These are phyloP conservation scores for Canavalia ensiformis DNA, from an alignment of 306 rosid species.

Conservation along the genomic window DNA sequence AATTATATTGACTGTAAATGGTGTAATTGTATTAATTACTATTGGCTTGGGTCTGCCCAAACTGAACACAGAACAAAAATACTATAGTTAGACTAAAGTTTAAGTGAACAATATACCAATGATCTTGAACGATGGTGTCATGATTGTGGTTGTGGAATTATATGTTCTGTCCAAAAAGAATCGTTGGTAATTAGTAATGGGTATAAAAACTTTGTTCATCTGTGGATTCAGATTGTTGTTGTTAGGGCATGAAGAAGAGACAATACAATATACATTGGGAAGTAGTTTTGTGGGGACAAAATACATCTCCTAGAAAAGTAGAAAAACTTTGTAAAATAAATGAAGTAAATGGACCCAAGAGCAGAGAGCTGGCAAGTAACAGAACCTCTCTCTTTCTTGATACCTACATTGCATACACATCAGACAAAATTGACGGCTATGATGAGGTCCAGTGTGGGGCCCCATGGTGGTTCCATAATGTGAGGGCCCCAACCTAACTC, in stretches of 20 bases:
- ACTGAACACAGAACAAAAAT: no score
- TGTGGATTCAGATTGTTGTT: background rate
- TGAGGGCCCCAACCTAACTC: slow-evolving; percentile 48
- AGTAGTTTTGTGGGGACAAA: slow-evolving; percentile 33
- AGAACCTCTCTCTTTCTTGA: slow-evolving; percentile 59
- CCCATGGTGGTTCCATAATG: slow-evolving; percentile 53
- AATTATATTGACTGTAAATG: no score
- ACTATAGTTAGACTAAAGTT: no score
- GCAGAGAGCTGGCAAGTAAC: slow-evolving; percentile 33
- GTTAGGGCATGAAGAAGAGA: slow-evolving; percentile 19
- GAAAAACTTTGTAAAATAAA: slow-evolving; percentile 45
- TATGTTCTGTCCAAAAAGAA: background rate
- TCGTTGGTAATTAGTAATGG: background rate
- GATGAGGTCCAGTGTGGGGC: slow-evolving; percentile 57
- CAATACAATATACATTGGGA: background rate
- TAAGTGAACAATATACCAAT: no score
- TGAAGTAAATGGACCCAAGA: slow-evolving; percentile 55
- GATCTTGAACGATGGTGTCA: no score
- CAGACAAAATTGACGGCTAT: slow-evolving; percentile 73
- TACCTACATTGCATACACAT: slow-evolving; percentile 63
- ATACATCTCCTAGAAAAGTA: slow-evolving; percentile 8
- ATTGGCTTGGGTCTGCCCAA: no score
- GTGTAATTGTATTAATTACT: no score
- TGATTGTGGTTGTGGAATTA: background rate
- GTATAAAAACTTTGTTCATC: background rate